Conservation (phyloP, 768 basidiomycete genomes). For the Tricholoma terreum region DNA sequence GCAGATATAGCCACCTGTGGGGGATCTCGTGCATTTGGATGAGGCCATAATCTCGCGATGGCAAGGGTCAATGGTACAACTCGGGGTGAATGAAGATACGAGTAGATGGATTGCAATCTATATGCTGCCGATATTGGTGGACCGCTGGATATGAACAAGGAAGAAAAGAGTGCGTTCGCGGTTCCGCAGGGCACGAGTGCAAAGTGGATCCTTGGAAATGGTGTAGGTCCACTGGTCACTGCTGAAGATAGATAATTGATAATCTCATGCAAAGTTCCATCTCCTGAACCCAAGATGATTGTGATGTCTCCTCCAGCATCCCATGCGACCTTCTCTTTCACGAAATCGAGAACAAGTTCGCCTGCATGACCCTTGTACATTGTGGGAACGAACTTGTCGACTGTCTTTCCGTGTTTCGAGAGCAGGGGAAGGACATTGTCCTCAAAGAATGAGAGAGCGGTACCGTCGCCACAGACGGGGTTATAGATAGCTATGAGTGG, state of each 20-base stretch:
- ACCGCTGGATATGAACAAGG: slow-evolving; percentile 59
- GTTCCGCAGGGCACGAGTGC: slow-evolving; percentile 76
- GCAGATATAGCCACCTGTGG: slow-evolving; percentile 43
- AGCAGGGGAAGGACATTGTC: slow-evolving; percentile 66
- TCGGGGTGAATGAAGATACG: slow-evolving; percentile 40
- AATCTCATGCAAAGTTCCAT: slow-evolving; percentile 91
- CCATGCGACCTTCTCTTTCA: slow-evolving; percentile 23
- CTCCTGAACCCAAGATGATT: slow-evolving; percentile 74
- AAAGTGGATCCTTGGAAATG: slow-evolving; percentile 34
- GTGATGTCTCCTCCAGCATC: slow-evolving; percentile 30
- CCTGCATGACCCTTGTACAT: slow-evolving; percentile 55
- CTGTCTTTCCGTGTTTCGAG: slow-evolving; percentile 29
- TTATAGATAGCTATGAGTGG: slow-evolving; percentile 69
- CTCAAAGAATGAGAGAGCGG: slow-evolving; percentile 54
- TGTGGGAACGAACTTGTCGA: slow-evolving; percentile 47
- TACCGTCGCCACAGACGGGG: slow-evolving; percentile 64
- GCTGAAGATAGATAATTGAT: slow-evolving; percentile 53
- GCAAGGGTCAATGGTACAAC: slow-evolving; percentile 51
- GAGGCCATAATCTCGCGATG: slow-evolving; percentile 41
- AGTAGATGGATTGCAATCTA: slow-evolving; percentile 53
- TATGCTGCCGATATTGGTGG: slow-evolving; percentile 29
- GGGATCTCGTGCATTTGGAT: slow-evolving; percentile 22
- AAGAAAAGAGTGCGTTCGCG: slow-evolving; percentile 88
- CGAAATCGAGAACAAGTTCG: slow-evolving; percentile 36
- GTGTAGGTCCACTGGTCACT: slow-evolving; percentile 16